Evolutionary conservation across 2,329 filamentous ascomycete genomes (phyloP), one percentile per base, ranked within the genome.

Genomic region (Sporothrix protearum): DNA sequence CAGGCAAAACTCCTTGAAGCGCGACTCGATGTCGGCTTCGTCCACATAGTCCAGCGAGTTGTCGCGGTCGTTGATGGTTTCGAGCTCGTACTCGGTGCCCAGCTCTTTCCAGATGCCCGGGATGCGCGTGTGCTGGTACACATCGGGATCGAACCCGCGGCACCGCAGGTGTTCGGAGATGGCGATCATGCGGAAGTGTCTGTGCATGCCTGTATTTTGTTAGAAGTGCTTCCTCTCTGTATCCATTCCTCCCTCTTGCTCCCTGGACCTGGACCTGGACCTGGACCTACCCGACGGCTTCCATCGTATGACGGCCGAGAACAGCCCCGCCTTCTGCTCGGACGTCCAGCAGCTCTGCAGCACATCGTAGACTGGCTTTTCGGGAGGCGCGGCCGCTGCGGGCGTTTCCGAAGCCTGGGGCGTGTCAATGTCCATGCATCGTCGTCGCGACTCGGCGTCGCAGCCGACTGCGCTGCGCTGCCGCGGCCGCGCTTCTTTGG

Each of bases 61-160:
- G 72, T 77, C 76, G 51, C 83, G 82, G 83, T 99, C 73, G 89
- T 91, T 72, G 91, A 95, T 72, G 91, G 91, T 22, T 95, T 93
- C 77, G 85, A 94, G 75, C 87, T 97, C 93, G 82, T 97, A 99
- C 74, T 96, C 88, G 45, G 89, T 89, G 42, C 86, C 83, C 12
- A 99, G 85, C 81, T 98, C 98, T 76, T 87, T 86, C 95, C 96
- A 98, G 75, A 99, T 97, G 53, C 92, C 91, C 0, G 92, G 91
- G 75, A 97, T 96, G 72, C 91, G 91, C 53, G 93, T 97, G 82
- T 99, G 96, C 19, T 87, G 86, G 76, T 89, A 83, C 75, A 88
- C 76, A 77, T 91, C 85, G 68, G 91, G 87, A 80, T 94, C 87
- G 78, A 92, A 91, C 77, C 93, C 93, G 80, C 94, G 92, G 76